Conservation (phyloP, 2,329 filamentous ascomycete species). For the Penicillium brevicompactum region DNA sequence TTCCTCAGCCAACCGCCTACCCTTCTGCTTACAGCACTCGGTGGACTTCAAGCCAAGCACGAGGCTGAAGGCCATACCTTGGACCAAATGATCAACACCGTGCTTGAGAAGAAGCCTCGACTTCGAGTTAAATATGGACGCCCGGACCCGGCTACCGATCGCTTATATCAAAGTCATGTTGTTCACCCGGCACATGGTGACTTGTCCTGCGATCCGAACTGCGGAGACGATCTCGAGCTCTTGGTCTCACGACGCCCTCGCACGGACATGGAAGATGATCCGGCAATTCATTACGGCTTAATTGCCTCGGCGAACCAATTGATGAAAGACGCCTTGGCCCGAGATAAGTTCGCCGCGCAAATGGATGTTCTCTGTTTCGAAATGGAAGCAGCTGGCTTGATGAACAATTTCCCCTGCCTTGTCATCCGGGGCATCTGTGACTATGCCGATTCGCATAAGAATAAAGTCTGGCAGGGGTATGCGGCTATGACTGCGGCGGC, state of each 20-base stretch:
- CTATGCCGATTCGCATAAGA: conserved; percentile 24
- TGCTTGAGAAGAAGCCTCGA: background rate
- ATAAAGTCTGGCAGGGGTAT: conserved; percentile 14
- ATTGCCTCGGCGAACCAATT: background rate
- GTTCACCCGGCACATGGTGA: background rate
- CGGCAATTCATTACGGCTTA: background rate
- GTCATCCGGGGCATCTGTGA: conserved; percentile 23
- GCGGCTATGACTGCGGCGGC: conserved; percentile 12
- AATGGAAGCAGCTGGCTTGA: conserved; percentile 13
- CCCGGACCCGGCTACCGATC: background rate
- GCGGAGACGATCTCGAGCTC: background rate
- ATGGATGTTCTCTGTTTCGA: conserved; percentile 10
- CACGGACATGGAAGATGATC: background rate
- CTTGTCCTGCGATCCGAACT: background rate
- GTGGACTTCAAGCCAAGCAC: background rate
- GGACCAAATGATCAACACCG: background rate
- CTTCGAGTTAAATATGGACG: background rate
- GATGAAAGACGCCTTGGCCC: background rate
- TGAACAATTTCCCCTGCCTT: conserved; percentile 14
- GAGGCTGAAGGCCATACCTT: background rate
- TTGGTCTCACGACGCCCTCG: background rate
- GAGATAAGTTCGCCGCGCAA: background rate
- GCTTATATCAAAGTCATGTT: background rate
- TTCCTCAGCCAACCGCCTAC: background rate
- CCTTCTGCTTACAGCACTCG: background rate